These are phyloP conservation scores for Ceratonia siliqua DNA, from an alignment of 306 rosid genomes.

Conservation along the genomic window DNA sequence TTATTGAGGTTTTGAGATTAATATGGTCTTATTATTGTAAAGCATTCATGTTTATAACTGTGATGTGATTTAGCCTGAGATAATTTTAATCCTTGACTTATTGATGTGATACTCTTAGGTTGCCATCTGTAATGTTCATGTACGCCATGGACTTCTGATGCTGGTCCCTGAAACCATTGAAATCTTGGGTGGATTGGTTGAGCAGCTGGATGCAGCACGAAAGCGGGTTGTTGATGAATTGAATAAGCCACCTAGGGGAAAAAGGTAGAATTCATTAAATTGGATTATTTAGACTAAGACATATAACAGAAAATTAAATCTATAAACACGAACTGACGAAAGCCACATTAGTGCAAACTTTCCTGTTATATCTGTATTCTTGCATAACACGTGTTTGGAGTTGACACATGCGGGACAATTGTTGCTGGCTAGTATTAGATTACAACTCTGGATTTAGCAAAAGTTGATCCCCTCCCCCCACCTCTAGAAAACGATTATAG, in stretches of 20 bases:
- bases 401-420: background rate
- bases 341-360: conserved; percentile 9
- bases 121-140: conserved; percentile 64
- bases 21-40: background rate
- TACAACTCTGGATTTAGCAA: no score
- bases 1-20: background rate
- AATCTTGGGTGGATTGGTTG: conserved; percentile 83
- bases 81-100: background rate
- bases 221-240: conserved; percentile 75
- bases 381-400: background rate
- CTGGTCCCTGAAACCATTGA: conserved; percentile 81
- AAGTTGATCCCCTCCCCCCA: background rate
- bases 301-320: background rate
- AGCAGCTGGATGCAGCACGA: conserved; percentile 85
- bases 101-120: conserved; percentile 61
- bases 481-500: background rate
- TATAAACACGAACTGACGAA: background rate
- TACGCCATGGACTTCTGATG: conserved; percentile 85
- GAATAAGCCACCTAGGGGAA: conserved; percentile 88
- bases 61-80: background rate
- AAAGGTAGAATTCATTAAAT: conserved; percentile 51
- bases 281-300: conserved; percentile 11
- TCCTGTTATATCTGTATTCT: conserved; percentile 21
- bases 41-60: background rate
- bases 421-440: no score